These are phyloP conservation scores for Saussurea involucrata DNA, from an alignment of 129 eudicot genomes.

Conservation along the genomic window DNA sequence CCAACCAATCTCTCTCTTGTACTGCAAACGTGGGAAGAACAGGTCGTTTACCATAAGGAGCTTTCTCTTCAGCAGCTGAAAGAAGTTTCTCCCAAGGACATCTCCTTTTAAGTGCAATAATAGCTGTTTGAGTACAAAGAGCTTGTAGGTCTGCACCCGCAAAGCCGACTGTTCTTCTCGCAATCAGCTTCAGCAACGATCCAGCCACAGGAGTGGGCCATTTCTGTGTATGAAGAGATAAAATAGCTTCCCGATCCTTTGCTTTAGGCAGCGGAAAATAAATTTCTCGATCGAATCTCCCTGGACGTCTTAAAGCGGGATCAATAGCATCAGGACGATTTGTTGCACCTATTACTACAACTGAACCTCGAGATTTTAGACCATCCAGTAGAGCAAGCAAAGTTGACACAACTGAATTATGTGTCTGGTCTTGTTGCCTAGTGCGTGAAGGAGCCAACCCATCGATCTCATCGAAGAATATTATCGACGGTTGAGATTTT, in stretches of 20 bases:
- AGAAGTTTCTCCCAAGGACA: slow-evolving; percentile 73
- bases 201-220: slow-evolving; percentile 88
- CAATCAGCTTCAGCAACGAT: slow-evolving; percentile 61
- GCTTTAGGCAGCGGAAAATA: slow-evolving; percentile 80
- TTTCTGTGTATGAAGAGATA: slow-evolving; percentile 81
- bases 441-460: slow-evolving; percentile 95
- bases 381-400: slow-evolving; percentile 95
- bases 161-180: slow-evolving; percentile 76
- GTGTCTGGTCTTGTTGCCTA: slow-evolving; percentile 98
- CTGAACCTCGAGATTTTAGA: slow-evolving; percentile 93
- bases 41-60: slow-evolving; percentile 45
- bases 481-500: slow-evolving; percentile 93
- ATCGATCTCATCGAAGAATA: slow-evolving; percentile 96
- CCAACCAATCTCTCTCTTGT: slow-evolving; percentile 87
- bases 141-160: slow-evolving; percentile 99
- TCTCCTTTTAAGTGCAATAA: slow-evolving; percentile 68
- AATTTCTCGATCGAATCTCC: slow-evolving; percentile 94
- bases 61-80: slow-evolving; percentile 56
- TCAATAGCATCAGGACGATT: slow-evolving; percentile 97
- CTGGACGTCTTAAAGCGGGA: slow-evolving; percentile 96
- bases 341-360: slow-evolving; percentile 95
- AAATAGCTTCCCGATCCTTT: slow-evolving; percentile 85
- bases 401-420: slow-evolving; percentile 96
- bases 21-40: slow-evolving; percentile 69
- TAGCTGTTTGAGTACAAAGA: slow-evolving; percentile 94